Conservation (phyloP, 805 yeast genomes). For the Metschnikowia aberdeeniae region DNA sequence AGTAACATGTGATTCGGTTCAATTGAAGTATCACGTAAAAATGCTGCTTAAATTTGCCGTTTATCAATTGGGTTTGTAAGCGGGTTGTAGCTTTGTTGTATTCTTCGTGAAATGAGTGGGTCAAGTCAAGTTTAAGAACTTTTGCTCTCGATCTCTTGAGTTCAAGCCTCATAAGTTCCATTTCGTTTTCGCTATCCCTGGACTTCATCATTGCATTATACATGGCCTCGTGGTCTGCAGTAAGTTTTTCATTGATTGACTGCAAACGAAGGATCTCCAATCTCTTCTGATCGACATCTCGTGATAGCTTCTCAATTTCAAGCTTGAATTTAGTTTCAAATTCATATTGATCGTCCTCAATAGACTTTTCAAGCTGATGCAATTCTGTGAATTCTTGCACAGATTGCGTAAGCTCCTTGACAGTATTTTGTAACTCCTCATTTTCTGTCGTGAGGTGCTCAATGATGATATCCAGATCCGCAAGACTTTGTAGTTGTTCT, state of each 20-base stretch:
- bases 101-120: background rate
- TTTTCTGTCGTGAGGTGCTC: constrained; percentile 35
- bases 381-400: constrained; percentile 47
- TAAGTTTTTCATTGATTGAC: constrained; percentile 1
- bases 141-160: background rate
- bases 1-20: background rate
- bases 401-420: constrained; percentile 30
- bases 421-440: constrained; percentile 29
- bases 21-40: background rate
- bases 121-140: background rate
- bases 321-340: constrained; percentile 28
- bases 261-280: background rate
- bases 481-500: constrained; percentile 29
- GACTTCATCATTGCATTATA: background rate
- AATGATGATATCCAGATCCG: constrained; percentile 33
- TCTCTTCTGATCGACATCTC: background rate
- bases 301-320: constrained; percentile 1
- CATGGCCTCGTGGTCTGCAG: background rate
- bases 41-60: background rate
- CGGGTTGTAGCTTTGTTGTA: background rate
- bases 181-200: background rate
- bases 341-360: constrained; percentile 43
- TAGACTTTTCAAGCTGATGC: constrained; percentile 45
- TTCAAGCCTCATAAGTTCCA: constrained; percentile 2
- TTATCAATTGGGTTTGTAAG: background rate